Conservation (phyloP, 192 early-diverging fungal genomes). For the Backusella morwellensis region DNA sequence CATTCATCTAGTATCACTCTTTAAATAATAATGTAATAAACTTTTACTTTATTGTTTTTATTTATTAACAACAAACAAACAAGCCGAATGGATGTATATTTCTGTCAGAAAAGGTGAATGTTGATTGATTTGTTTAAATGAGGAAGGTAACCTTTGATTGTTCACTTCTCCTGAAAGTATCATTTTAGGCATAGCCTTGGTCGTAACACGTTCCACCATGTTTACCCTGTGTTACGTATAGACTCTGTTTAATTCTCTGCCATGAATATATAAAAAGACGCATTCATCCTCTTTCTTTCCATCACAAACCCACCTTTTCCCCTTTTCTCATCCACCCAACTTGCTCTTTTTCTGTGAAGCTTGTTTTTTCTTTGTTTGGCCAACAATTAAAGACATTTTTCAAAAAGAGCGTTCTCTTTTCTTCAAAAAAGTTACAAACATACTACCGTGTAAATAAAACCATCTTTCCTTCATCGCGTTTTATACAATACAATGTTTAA, state of each 20-base stretch:
- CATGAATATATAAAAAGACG: neutral
- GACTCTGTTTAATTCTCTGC: neutral
- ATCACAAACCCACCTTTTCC: neutral
- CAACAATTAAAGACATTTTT: neutral
- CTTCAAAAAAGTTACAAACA: neutral
- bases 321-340: neutral
- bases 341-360: neutral
- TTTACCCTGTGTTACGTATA: neutral
- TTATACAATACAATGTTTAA: neutral
- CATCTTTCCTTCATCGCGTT: neutral
- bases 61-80: neutral
- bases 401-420: neutral
- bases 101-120: constrained; percentile 3
- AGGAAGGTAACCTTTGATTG: neutral
- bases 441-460: neutral
- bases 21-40: neutral
- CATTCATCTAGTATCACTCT: neutral
- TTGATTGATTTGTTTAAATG: neutral
- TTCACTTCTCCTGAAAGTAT: neutral
- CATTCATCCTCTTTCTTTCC: neutral
- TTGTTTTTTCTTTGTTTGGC: constrained; percentile 2
- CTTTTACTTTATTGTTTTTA: too few relatives aligned
- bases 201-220: neutral
- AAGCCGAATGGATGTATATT: neutral
- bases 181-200: neutral